These are phyloP conservation scores for Bocquillonia castaneifolia DNA, from an alignment of 441 rosid species.

Conservation along the genomic window DNA sequence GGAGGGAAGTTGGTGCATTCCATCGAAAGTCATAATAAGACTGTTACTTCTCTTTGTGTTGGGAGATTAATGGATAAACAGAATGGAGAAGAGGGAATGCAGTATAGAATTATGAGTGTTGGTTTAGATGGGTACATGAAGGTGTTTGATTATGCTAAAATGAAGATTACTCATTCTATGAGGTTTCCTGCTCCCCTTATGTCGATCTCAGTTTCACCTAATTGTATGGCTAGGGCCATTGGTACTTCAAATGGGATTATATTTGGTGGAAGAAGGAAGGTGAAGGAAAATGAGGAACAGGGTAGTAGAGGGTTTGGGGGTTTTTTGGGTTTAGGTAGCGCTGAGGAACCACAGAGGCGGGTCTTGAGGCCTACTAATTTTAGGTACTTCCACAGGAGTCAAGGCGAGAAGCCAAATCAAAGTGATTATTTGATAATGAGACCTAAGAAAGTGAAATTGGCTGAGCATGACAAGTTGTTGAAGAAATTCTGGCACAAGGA, in stretches of 20 bases:
- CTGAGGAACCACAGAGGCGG: constrained; percentile 39
- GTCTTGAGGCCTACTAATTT: constrained; percentile 50
- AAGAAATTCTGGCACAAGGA: constrained; percentile 87
- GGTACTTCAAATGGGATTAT: constrained; percentile 72
- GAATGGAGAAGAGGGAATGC: constrained; percentile 37
- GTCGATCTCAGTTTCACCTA: constrained; percentile 68
- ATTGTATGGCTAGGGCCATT: constrained; percentile 50
- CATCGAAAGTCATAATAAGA: constrained; percentile 89
- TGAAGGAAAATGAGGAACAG: constrained; percentile 40
- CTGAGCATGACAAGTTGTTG: constrained; percentile 73
- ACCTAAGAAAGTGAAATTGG: constrained; percentile 66
- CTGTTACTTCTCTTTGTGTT: constrained; percentile 68
- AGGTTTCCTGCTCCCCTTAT: constrained; percentile 82
- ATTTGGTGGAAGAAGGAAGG: constrained; percentile 68
- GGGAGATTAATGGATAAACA: constrained; percentile 45
- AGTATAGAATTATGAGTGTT: constrained; percentile 70
- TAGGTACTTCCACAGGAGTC: constrained; percentile 82
- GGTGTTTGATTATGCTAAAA: constrained; percentile 69
- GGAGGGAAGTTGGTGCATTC: constrained; percentile 80
- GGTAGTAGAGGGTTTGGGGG: constrained; percentile 22
- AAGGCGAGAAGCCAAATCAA: constrained; percentile 62
- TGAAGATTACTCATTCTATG: constrained; percentile 81
- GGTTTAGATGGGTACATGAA: constrained; percentile 89
- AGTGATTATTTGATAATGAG: constrained; percentile 60
- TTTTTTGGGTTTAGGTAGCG: constrained; percentile 37